Conservation (phyloP, 495 filamentous ascomycete species). For the Chaetomium tenue region DNA sequence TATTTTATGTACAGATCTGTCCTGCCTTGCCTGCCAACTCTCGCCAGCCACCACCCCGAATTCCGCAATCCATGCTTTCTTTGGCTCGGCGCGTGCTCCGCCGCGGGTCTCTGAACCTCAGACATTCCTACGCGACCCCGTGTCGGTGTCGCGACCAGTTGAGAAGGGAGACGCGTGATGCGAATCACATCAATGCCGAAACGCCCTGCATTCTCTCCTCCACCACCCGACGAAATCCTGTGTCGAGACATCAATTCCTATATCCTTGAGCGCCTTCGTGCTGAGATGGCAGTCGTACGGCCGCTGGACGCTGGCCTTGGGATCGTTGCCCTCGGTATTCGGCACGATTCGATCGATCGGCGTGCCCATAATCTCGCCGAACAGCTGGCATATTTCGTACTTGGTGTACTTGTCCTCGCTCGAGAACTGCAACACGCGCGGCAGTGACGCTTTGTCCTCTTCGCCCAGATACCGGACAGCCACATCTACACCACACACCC, state of each 20-base stretch:
- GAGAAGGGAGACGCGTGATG: not conserved
- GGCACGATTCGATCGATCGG: constrained; percentile 66
- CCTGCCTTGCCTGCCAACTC: not conserved
- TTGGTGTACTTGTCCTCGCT: constrained; percentile 87
- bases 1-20: not conserved
- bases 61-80: constrained; percentile 7
- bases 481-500: constrained; percentile 45
- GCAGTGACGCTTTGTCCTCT: constrained; percentile 50
- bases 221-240: constrained; percentile 83
- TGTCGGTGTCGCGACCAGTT: constrained; percentile 2
- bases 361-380: constrained; percentile 79
- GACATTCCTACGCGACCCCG: constrained; percentile 4
- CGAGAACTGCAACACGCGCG: constrained; percentile 79
- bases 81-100: not conserved
- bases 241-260: constrained; percentile 74
- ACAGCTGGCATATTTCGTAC: constrained; percentile 80
- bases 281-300: constrained; percentile 90
- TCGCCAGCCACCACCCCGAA: constrained; percentile 12
- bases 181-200: constrained; percentile 36
- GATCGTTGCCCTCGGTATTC: constrained; percentile 74
- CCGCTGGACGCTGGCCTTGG: constrained; percentile 68
- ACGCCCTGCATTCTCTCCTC: constrained; percentile 54
- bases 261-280: constrained; percentile 67
- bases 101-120: not conserved
- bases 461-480: constrained; percentile 62